A percentile compares a stretch with the other conserved stretches of the same genome.
Conservation (phyloP, 2,329 filamentous ascomycete genomes). For the Aspergillus transmontanensis region DNA sequence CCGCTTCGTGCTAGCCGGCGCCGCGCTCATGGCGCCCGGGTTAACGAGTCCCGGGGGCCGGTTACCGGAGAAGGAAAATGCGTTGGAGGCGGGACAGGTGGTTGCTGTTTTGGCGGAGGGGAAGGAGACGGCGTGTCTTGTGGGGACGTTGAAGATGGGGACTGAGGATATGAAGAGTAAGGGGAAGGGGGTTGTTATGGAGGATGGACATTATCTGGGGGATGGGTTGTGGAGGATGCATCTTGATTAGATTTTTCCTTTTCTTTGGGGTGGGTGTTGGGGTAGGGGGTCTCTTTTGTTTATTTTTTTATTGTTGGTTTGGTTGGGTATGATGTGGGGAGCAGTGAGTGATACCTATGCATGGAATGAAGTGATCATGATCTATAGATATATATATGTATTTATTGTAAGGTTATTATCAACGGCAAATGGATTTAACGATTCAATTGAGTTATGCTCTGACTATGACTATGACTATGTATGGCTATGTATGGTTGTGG, state of each 20-base stretch:
- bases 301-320: neutral
- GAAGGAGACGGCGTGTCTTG: slow-evolving; percentile 86
- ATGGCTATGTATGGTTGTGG: neutral
- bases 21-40: slow-evolving; percentile 94
- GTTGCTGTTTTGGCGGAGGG: slow-evolving; percentile 92
- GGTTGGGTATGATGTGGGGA: neutral
- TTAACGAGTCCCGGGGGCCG: slow-evolving; percentile 81
- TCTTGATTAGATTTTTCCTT: slow-evolving; percentile 49
- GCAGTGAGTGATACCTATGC: neutral
- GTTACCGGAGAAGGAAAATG: slow-evolving; percentile 65
- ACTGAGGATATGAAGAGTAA: slow-evolving; percentile 92
- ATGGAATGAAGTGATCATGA: slow-evolving; percentile 7
- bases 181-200: slow-evolving; percentile 91
- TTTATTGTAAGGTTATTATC: slow-evolving; percentile 5
- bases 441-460: neutral
- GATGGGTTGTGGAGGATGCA: slow-evolving; percentile 87
- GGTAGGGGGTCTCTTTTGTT: neutral
- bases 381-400: neutral
- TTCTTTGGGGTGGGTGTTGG: neutral
- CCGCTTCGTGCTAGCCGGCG: slow-evolving; percentile 90
- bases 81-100: slow-evolving; percentile 77
- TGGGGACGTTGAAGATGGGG: slow-evolving; percentile 79
- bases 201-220: slow-evolving; percentile 89
- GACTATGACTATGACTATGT: neutral
- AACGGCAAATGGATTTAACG: neutral